These are phyloP conservation scores for Coemansia sp. DNA, from an alignment of 371 early-diverging fungal genomes.

Conservation along the genomic window DNA sequence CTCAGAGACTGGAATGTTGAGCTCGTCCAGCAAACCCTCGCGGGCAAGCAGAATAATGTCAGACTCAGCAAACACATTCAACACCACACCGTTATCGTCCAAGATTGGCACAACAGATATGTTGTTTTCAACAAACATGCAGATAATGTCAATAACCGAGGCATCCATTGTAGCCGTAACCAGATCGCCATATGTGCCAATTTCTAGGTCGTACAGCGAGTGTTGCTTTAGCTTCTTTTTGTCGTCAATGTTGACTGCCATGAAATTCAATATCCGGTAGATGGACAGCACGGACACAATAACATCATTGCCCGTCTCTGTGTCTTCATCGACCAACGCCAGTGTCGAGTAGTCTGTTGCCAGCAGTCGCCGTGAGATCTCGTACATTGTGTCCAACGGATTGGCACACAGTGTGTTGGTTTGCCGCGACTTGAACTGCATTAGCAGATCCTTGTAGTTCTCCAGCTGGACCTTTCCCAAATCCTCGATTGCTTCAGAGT, in stretches of 20 bases:
- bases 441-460: slow-evolving; percentile 57
- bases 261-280: slow-evolving; percentile 85
- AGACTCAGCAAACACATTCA: slow-evolving; percentile 92
- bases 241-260: slow-evolving; percentile 78
- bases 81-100: slow-evolving; percentile 79
- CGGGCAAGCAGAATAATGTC: slow-evolving; percentile 85
- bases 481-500: slow-evolving; percentile 77
- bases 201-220: slow-evolving; percentile 71
- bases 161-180: slow-evolving; percentile 75
- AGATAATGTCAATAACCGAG: slow-evolving; percentile 82
- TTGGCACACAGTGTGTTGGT: slow-evolving; percentile 60
- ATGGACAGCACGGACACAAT: slow-evolving; percentile 90
- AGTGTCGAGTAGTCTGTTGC: slow-evolving; percentile 80
- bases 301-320: slow-evolving; percentile 73
- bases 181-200: slow-evolving; percentile 82
- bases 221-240: slow-evolving; percentile 61
- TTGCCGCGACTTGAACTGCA: slow-evolving; percentile 47
- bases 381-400: slow-evolving; percentile 82
- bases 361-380: slow-evolving; percentile 72
- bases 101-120: slow-evolving; percentile 93
- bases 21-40: slow-evolving; percentile 67
- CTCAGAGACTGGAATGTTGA: slow-evolving; percentile 82
- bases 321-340: slow-evolving; percentile 80
- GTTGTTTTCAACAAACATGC: slow-evolving; percentile 80
- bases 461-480: slow-evolving; percentile 79